Conservation (phyloP, 2,329 filamentous ascomycete genomes). For the Cadophora sp. region DNA sequence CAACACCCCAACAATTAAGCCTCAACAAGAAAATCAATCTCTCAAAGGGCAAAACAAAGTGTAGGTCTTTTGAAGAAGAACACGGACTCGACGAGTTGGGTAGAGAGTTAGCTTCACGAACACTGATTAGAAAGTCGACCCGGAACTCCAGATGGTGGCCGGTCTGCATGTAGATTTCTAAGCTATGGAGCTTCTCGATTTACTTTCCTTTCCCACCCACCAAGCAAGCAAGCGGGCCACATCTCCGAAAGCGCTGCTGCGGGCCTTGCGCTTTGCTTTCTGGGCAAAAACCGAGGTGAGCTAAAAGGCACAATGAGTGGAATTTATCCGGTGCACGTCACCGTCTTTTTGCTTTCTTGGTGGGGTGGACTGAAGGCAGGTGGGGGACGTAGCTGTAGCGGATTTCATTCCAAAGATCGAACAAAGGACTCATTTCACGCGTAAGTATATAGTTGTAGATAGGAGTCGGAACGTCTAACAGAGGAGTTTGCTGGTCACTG, state of each 20-base stretch:
- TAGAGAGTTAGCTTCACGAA: not conserved
- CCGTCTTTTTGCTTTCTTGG: not conserved
- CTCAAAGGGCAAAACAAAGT: not conserved
- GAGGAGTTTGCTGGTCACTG: constrained; percentile 27
- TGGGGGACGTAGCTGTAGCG: too few relatives aligned
- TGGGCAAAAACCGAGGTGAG: not conserved
- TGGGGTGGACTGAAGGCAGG: not conserved
- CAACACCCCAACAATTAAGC: constrained; percentile 1
- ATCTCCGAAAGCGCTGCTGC: constrained; percentile 4
- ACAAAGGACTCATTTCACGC: too few relatives aligned
- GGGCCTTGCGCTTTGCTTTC: not conserved
- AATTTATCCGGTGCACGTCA: constrained; percentile 28
- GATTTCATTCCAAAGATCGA: too few relatives aligned
- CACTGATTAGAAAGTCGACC: not conserved
- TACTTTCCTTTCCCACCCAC: not conserved
- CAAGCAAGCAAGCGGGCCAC: not conserved
- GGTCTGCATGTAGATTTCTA: constrained; percentile 24
- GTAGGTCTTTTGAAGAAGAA: not conserved
- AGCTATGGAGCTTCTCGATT: constrained; percentile 10
- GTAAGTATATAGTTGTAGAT: too few relatives aligned
- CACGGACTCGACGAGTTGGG: not conserved
- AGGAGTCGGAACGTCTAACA: too few relatives aligned
- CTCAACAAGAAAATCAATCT: not conserved
- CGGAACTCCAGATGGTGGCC: not conserved
- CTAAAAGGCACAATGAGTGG: not conserved